Conservation (phyloP, 345 rosid species). For the Syzygium aqueum region DNA sequence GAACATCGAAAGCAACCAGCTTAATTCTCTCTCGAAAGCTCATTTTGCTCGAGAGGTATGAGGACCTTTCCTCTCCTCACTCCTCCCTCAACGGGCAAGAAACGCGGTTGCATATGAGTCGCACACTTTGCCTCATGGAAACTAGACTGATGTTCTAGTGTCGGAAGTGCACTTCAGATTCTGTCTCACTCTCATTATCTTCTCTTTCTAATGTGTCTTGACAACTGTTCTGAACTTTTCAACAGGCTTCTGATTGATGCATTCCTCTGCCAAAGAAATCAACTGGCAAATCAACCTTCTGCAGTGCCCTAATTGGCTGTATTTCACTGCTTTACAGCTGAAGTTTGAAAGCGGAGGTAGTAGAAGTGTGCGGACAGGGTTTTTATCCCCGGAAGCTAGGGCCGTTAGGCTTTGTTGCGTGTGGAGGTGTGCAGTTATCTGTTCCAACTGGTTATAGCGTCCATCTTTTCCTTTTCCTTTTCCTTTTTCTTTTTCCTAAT, state of each 20-base stretch:
- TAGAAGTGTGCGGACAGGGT: background rate
- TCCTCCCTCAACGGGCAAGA: background rate
- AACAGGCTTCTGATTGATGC: background rate
- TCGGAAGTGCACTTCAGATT: background rate
- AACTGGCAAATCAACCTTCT: background rate
- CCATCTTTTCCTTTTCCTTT: background rate
- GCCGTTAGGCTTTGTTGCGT: background rate
- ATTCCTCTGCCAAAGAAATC: background rate
- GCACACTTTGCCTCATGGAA: background rate
- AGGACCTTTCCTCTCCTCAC: background rate
- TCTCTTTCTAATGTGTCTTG: background rate
- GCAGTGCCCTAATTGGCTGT: background rate
- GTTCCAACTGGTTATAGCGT: background rate
- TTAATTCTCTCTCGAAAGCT: constrained; percentile 30
- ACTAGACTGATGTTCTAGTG: background rate
- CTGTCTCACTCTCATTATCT: background rate
- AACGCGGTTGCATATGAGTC: background rate
- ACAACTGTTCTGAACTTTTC: background rate
- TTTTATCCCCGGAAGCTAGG: background rate
- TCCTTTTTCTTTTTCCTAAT: background rate
- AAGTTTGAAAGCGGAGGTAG: background rate
- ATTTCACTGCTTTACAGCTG: background rate
- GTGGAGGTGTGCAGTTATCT: background rate
- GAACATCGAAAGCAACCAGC: constrained; percentile 58
- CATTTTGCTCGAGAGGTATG: constrained; percentile 2